These are phyloP conservation scores for Acorus gramineus DNA, from an alignment of 106 monocot genomes.

Conservation along the genomic window DNA sequence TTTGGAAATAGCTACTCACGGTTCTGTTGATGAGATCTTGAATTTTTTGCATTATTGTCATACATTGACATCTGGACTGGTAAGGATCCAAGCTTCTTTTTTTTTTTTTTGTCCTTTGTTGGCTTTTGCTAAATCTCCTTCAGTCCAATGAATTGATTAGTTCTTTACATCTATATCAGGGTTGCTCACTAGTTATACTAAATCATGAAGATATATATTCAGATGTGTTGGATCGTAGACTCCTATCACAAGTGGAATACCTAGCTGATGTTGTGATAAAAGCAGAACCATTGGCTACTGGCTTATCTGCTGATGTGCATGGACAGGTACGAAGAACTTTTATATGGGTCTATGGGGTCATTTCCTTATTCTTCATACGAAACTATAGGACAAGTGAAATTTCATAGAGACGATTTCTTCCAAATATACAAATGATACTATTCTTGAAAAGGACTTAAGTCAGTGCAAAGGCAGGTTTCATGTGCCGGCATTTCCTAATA, in stretches of 20 bases:
- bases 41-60: slow-evolving; percentile 74
- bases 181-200: slow-evolving; percentile 61
- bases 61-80: slow-evolving; percentile 50
- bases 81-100: slow-evolving; percentile 13
- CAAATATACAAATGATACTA: too few relatives aligned
- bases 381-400: not conserved
- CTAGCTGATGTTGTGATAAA: slow-evolving; percentile 46
- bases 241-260: slow-evolving; percentile 35
- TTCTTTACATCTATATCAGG: slow-evolving; percentile 23
- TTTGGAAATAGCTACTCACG: slow-evolving; percentile 65
- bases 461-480: too few relatives aligned
- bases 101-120: not conserved
- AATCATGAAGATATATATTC: slow-evolving; percentile 84
- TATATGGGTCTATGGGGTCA: not conserved
- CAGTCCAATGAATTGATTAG: too few relatives aligned
- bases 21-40: slow-evolving; percentile 52
- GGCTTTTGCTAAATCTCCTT: not conserved
- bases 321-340: slow-evolving; percentile 50
- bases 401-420: not conserved
- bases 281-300: slow-evolving; percentile 63
- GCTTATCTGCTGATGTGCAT: slow-evolving; percentile 84
- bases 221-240: slow-evolving; percentile 19
- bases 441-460: too few relatives aligned
- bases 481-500: too few relatives aligned
- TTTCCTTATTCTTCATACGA: not conserved